These are phyloP conservation scores for Echites panduratus DNA, from an alignment of 257 asterid genomes.

Conservation along the genomic window DNA sequence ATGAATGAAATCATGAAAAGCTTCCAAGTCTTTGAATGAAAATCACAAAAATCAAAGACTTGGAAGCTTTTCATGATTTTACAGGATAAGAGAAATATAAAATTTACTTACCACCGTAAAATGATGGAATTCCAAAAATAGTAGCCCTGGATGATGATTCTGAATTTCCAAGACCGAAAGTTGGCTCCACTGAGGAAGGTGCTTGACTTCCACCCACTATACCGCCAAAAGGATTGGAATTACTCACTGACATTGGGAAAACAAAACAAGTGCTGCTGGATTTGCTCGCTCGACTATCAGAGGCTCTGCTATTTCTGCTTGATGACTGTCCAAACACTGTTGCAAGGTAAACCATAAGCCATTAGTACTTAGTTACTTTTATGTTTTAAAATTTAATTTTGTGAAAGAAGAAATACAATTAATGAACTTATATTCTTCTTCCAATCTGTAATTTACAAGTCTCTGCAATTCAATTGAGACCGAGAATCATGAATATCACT, in stretches of 20 bases:
- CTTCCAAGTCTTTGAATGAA: background rate
- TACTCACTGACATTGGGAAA: background rate
- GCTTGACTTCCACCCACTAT: background rate
- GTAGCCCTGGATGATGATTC: background rate
- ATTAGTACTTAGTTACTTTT: too few relatives aligned
- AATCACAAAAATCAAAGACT: background rate
- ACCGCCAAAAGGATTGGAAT: background rate
- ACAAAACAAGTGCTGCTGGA: background rate
- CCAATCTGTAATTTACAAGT: too few relatives aligned
- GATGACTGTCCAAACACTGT: background rate
- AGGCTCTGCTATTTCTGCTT: background rate
- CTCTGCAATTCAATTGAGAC: too few relatives aligned
- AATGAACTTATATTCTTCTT: too few relatives aligned
- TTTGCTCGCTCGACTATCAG: background rate
- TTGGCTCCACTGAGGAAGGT: background rate
- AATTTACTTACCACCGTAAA: constrained; percentile 3
- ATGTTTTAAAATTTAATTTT: too few relatives aligned
- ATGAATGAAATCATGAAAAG: background rate
- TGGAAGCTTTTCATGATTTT: too few relatives aligned
- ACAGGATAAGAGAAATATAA: background rate
- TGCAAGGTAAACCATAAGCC: background rate
- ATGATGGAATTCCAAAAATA: constrained; percentile 2
- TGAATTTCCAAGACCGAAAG: constrained; percentile 4
- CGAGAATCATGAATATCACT: too few relatives aligned
- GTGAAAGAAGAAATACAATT: too few relatives aligned